phyloP scores from a whole-genome alignment of 805 yeast species.

The Wickerhamomyces tratensis region DNA sequence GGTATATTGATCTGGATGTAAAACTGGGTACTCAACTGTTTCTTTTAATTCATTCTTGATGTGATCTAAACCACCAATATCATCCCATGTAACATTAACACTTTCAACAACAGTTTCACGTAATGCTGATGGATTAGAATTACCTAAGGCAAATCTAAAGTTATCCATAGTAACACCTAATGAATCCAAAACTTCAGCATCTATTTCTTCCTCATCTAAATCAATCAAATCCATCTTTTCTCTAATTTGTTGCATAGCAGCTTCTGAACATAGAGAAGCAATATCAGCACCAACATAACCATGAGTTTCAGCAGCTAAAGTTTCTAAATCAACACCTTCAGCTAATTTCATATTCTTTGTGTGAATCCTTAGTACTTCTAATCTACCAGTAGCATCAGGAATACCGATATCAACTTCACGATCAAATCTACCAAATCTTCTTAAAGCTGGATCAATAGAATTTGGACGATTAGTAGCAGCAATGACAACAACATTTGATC shows the following conservation, averaged over 20 bases:
- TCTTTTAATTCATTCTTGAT: constrained; percentile 96
- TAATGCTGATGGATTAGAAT: constrained; percentile 96
- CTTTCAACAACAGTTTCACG: constrained; percentile 99
- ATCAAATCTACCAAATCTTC: constrained; percentile 86
- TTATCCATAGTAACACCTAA: constrained; percentile 98
- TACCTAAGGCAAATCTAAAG: constrained; percentile 95
- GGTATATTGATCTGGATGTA: constrained; percentile 97
- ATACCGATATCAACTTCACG: constrained; percentile 88
- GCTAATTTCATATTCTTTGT: constrained; percentile 97
- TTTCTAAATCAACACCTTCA: constrained; percentile 91
- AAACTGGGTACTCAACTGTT: constrained; percentile 97
- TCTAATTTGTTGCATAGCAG: constrained; percentile 99
- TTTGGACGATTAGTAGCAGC: constrained; percentile 90
- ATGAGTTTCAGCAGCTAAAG: constrained; percentile 95
- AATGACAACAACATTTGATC: constrained; percentile 95
- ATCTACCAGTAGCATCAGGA: constrained; percentile 97
- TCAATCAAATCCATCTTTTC: constrained; percentile 99
- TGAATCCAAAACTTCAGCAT: constrained; percentile 92
- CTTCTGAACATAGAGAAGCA: constrained; percentile 98
- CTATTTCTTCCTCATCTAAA: constrained; percentile 91
- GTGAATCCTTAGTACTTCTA: constrained; percentile 94
- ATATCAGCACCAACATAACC: constrained; percentile 99
- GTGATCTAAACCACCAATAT: constrained; percentile 95
- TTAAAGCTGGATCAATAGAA: constrained; percentile 66
- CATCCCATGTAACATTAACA: constrained; percentile 98